Evolutionary conservation across 805 yeast species (phyloP), one percentile per base, ranked within the genome.

Genomic region (Clavispora carvajalis): DNA sequence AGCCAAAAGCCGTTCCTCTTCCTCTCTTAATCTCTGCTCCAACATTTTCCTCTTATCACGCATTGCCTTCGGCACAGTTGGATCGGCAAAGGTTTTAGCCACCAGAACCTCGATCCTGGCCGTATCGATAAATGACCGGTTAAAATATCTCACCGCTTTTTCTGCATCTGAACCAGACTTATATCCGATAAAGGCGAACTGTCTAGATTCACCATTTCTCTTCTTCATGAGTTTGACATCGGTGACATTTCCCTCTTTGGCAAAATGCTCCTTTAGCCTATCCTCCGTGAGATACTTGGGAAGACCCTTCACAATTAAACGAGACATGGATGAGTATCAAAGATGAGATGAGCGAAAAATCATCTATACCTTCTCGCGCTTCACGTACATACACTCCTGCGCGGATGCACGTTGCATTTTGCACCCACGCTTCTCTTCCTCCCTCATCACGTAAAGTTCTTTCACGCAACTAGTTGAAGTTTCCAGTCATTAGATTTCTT

Each of bases 131-230:
- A 79, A 93, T 1, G 95, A 77, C 7, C 76, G 72, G 63, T 93
- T 71, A 61, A 84, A 90, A 60, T 76, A 88, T 36, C 66, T 71
- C 6, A 81, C 91, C 0, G 96, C 96, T 34, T 70, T 74, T 37
- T 73, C 77, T 1, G 99, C 98, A 53, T 85, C 95, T 10, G 65
- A 72, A 15, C 64, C 69, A n/a, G 79, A 70, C 53, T 79, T 82
- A 61, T 76, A 93, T 1, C 99, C 99, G 38, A 93, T 70, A 54
- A 93, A 93, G 6, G 96, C 98, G 70, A 93, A 93, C 52, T 95
- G 73, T 62, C 99, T 78, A 8, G 95, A 85, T 54, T 82, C 84
- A 19, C 99, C 99, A 49, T 77, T 79, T 51, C 83, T 73, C 49
- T 83, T 86, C 53, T 77, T 82, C 76, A 89, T 76, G 26, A 93